These are phyloP conservation scores for Debaryomyces singareniensis DNA, from an alignment of 1,139 yeast genomes.

Conservation along the genomic window DNA sequence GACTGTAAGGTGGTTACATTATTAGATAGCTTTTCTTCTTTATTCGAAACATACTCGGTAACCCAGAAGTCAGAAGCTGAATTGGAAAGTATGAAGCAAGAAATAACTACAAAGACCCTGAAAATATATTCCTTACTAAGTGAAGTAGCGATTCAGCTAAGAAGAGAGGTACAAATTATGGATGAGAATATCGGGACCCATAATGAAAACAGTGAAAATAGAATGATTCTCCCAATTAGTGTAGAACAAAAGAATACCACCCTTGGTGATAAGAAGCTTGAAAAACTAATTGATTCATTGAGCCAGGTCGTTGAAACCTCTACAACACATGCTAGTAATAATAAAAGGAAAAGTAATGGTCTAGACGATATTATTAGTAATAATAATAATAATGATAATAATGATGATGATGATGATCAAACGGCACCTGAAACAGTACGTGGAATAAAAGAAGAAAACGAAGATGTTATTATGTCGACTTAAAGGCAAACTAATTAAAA, in stretches of 20 bases:
- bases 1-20: slow-evolving; percentile 40
- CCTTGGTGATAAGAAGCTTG: slow-evolving; percentile 45
- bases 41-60: slow-evolving; percentile 35
- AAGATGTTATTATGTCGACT: neutral
- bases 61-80: slow-evolving; percentile 11
- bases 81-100: slow-evolving; percentile 12
- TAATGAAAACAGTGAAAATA: slow-evolving; percentile 36
- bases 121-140: slow-evolving; percentile 28
- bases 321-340: too few species aligned
- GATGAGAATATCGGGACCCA: slow-evolving; percentile 52
- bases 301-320: slow-evolving; percentile 11
- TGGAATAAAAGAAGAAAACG: slow-evolving; percentile 2
- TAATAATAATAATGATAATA: slow-evolving; percentile 8
- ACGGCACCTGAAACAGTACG: slow-evolving; percentile 1
- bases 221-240: slow-evolving; percentile 53
- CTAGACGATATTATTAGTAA: slow-evolving; percentile 8
- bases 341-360: too few species aligned
- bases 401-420: slow-evolving; percentile 3
- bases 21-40: slow-evolving; percentile 30
- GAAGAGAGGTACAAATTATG: slow-evolving; percentile 52
- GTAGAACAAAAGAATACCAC: slow-evolving; percentile 59
- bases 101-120: slow-evolving; percentile 24
- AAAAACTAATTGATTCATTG: slow-evolving; percentile 26
- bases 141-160: slow-evolving; percentile 39
- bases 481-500: neutral